phyloP scores from a whole-genome alignment of 352 stramenopile genomes.

The Peronospora belbahrii region DNA sequence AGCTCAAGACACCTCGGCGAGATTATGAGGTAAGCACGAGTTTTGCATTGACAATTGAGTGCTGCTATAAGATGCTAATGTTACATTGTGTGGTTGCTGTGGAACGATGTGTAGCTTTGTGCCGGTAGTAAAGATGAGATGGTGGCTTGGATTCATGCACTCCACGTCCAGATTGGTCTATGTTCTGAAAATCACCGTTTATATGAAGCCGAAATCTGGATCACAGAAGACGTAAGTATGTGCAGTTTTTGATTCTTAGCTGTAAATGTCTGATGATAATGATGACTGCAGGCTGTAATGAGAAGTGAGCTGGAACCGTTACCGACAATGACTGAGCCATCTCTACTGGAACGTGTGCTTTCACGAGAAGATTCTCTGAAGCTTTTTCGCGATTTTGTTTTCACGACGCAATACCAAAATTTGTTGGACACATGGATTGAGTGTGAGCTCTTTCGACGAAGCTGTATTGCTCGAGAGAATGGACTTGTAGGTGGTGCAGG shows the following conservation, averaged over 20 bases:
- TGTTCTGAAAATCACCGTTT: constrained; percentile 72
- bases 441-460: constrained; percentile 70
- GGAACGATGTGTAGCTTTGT: constrained; percentile 40
- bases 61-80: background rate
- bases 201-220: constrained; percentile 78
- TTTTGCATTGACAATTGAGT: background rate
- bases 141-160: constrained; percentile 71
- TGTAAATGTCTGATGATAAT: background rate
- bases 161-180: constrained; percentile 75
- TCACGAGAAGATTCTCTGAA: constrained; percentile 72
- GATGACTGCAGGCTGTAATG: constrained; percentile 37
- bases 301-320: constrained; percentile 47
- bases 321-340: constrained; percentile 40
- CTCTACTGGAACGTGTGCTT: constrained; percentile 56
- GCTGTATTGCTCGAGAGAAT: constrained; percentile 56
- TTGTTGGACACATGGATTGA: constrained; percentile 82
- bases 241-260: background rate
- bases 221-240: constrained; percentile 69
- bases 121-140: constrained; percentile 74
- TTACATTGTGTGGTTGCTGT: background rate
- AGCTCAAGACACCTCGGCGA: constrained; percentile 62
- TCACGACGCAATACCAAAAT: constrained; percentile 46
- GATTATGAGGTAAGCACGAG: constrained; percentile 49
- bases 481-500: constrained; percentile 26
- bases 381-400: constrained; percentile 74